Percentiles rank a stretch among this genome's conserved stretches.
phyloP scores from a whole-genome alignment of 495 filamentous ascomycete species.

The Penicillium argentinense region DNA sequence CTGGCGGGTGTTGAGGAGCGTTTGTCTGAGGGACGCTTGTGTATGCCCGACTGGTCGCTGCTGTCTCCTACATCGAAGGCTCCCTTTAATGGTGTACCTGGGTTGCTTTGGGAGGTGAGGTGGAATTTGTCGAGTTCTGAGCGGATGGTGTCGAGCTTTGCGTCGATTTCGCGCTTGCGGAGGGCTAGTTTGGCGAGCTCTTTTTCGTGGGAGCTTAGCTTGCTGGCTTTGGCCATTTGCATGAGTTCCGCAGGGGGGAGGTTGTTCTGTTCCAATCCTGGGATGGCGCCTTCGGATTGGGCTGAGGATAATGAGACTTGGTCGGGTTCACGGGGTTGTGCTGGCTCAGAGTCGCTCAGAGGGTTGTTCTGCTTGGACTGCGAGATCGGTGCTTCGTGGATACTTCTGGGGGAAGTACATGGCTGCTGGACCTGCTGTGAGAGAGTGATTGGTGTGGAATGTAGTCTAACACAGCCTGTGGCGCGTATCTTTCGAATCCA shows the following conservation, averaged over 20 bases:
- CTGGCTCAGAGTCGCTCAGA: neutral
- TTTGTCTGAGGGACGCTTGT: constrained; percentile 46
- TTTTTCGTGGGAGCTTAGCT: constrained; percentile 59
- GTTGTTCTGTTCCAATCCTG: constrained; percentile 20
- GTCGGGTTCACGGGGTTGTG: constrained; percentile 6
- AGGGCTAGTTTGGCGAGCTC: constrained; percentile 74
- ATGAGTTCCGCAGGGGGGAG: constrained; percentile 25
- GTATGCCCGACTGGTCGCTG: constrained; percentile 38
- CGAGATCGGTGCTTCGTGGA: constrained; percentile 4
- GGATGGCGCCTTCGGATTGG: constrained; percentile 23
- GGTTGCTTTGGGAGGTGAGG: constrained; percentile 26
- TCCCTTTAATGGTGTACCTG: constrained; percentile 3
- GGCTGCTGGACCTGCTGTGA: too few relatives aligned
- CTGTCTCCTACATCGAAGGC: constrained; percentile 35
- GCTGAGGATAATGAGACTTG: constrained; percentile 19
- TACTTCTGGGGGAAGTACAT: too few relatives aligned
- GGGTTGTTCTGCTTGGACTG: neutral
- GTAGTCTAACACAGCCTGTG: constrained; percentile 51
- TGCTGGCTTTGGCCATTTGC: constrained; percentile 33
- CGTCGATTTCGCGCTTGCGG: constrained; percentile 66
- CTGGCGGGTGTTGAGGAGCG: constrained; percentile 61
- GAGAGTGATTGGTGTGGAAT: constrained; percentile 44
- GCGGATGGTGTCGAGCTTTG: constrained; percentile 58
- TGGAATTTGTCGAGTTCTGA: constrained; percentile 40
- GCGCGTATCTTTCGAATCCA: constrained; percentile 42